phyloP scores from a whole-genome alignment of 2,329 filamentous ascomycete genomes.

The Aspergillus glaucus region DNA sequence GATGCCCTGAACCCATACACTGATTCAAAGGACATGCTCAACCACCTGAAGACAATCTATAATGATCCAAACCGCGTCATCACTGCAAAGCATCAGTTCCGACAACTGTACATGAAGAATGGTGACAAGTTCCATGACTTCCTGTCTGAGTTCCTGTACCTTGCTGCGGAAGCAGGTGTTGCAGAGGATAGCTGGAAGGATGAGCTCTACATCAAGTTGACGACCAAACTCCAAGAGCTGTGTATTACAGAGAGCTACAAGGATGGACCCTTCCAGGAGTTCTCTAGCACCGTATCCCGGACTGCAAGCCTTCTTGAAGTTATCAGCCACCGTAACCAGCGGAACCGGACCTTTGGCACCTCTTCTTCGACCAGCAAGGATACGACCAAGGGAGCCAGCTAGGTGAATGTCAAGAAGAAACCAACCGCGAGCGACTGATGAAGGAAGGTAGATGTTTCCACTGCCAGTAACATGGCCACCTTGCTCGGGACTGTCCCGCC shows the following conservation, averaged over 20 bases:
- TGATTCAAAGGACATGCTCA: too few relatives aligned
- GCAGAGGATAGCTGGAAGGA: background rate
- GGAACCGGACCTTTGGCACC: too few relatives aligned
- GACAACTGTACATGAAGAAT: too few relatives aligned
- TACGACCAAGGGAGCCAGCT: too few relatives aligned
- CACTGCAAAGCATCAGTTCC: too few relatives aligned
- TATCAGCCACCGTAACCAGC: background rate
- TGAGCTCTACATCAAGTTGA: background rate
- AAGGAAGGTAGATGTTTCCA: background rate
- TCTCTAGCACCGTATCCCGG: background rate
- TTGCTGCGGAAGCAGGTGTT: background rate
- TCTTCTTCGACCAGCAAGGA: too few relatives aligned
- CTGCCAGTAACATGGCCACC: background rate
- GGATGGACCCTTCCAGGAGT: background rate
- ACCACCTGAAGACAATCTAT: too few relatives aligned
- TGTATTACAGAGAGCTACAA: background rate
- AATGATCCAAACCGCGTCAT: too few relatives aligned
- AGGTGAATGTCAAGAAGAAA: too few relatives aligned
- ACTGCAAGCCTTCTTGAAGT: background rate
- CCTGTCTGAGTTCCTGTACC: slow-evolving; percentile 3
- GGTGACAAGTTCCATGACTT: slow-evolving; percentile 1
- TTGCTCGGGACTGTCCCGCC: background rate
- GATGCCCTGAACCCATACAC: too few relatives aligned
- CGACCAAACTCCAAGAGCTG: background rate
- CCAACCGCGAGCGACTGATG: background rate